Evolutionary conservation across 306 rosid genomes (phyloP).

Genomic region (Hippophae gyantsensis): DNA sequence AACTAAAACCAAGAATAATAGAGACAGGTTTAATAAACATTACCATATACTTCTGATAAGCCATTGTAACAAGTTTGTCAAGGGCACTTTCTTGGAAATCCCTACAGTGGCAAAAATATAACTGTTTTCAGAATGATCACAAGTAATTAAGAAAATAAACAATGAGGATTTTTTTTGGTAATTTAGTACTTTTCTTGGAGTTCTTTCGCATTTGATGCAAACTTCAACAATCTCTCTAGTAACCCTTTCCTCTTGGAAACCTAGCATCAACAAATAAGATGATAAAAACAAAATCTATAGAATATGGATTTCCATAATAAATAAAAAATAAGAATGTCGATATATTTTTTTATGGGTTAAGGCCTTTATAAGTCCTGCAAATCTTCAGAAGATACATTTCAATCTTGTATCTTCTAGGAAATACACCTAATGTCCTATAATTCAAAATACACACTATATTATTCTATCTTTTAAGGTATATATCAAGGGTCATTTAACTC

Average conservation of each 20-base stretch:
- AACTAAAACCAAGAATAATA: conserved; percentile 9
- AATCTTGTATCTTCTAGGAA: too few relatives aligned
- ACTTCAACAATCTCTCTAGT: conserved; percentile 49
- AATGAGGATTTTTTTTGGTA: conserved; percentile 18
- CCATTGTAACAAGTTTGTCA: conserved; percentile 68
- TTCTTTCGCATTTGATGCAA: conserved; percentile 47
- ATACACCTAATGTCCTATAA: too few relatives aligned
- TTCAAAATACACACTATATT: too few relatives aligned
- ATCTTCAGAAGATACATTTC: too few relatives aligned
- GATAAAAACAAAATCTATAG: conserved; percentile 12
- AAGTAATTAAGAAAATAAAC: conserved; percentile 12
- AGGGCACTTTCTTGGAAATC: conserved; percentile 70
- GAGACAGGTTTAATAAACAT: conserved; percentile 16
- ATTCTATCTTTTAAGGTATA: too few relatives aligned
- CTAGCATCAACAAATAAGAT: conserved; percentile 37
- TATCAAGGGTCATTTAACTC: too few relatives aligned
- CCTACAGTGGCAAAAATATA: conserved; percentile 36
- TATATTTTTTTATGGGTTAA: too few relatives aligned
- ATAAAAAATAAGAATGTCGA: too few relatives aligned
- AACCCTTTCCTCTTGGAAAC: conserved; percentile 57
- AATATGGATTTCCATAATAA: background rate
- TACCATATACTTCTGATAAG: conserved; percentile 88
- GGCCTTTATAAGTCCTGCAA: too few relatives aligned
- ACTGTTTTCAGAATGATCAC: conserved; percentile 16
- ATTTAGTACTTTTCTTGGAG: conserved; percentile 60